Conservation (phyloP, 371 early-diverging fungal species). For the Rhizopus stolonifer region DNA sequence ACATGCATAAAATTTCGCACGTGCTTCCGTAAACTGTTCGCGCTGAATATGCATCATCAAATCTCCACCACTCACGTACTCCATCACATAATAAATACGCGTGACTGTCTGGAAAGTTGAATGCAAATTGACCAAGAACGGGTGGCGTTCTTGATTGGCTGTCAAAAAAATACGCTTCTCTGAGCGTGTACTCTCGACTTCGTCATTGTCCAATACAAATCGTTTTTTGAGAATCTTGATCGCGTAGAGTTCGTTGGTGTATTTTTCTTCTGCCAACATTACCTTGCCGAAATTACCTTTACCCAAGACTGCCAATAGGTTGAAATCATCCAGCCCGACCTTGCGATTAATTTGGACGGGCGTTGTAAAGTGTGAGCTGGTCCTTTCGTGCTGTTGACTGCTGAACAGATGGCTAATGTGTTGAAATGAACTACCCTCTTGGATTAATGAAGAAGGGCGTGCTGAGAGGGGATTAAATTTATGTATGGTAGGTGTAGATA, state of each 20-base stretch:
- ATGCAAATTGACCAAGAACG: conserved; percentile 96
- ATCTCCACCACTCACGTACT: conserved; percentile 99
- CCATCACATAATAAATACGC: conserved; percentile 97
- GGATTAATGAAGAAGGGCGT: conserved; percentile 13
- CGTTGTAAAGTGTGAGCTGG: conserved; percentile 19
- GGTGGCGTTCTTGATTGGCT: conserved; percentile 87
- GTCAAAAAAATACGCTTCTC: conserved; percentile 93
- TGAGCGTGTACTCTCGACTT: conserved; percentile 86
- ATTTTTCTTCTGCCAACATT: conserved; percentile 83
- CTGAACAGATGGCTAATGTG: conserved; percentile 15
- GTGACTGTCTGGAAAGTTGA: conserved; percentile 94
- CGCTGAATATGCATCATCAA: conserved; percentile 96
- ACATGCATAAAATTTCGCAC: conserved; percentile 94
- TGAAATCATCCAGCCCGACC: conserved; percentile 74
- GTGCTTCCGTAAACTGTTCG: conserved; percentile 82
- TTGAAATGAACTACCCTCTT: conserved; percentile 19
- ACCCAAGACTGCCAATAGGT: conserved; percentile 89
- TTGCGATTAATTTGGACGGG: conserved; percentile 39
- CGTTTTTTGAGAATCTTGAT: conserved; percentile 99
- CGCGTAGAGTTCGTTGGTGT: conserved; percentile 80
- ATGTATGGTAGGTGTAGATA: conserved; percentile 20
- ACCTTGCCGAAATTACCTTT: conserved; percentile 98
- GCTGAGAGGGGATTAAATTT: conserved; percentile 5
- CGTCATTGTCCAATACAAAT: conserved; percentile 89
- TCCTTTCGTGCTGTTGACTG: conserved; percentile 5